Conservation (phyloP, 2,329 filamentous ascomycete genomes). For the Calonectria pseudoreteaudii region DNA sequence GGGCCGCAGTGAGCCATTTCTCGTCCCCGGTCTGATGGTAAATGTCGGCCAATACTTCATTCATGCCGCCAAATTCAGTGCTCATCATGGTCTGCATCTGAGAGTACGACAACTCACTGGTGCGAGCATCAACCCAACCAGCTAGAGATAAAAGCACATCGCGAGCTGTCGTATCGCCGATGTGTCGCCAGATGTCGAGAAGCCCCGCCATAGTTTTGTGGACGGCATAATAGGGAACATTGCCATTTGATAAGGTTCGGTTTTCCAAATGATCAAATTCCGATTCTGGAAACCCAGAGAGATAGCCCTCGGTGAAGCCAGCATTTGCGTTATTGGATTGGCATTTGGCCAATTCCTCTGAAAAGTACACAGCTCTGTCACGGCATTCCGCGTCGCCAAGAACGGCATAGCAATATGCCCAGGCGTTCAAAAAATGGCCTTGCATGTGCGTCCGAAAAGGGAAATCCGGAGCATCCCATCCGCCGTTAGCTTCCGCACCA, state of each 20-base stretch:
- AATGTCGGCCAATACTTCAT: conserved; percentile 61
- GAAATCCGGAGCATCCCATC: conserved; percentile 66
- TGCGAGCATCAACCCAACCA: conserved; percentile 62
- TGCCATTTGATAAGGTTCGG: conserved; percentile 58
- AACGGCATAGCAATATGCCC: conserved; percentile 61
- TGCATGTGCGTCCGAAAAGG: conserved; percentile 65
- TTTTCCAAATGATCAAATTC: conserved; percentile 59
- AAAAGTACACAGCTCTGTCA: conserved; percentile 58
- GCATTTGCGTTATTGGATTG: conserved; percentile 61
- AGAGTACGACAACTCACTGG: conserved; percentile 52
- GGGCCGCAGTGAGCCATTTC: conserved; percentile 59
- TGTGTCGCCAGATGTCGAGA: conserved; percentile 60
- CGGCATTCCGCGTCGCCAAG: conserved; percentile 56
- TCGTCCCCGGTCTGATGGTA: conserved; percentile 59
- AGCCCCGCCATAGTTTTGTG: conserved; percentile 66
- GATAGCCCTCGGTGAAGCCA: conserved; percentile 58
- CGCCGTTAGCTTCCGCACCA: conserved; percentile 58
- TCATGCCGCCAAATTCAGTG: conserved; percentile 67
- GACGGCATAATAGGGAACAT: conserved; percentile 66
- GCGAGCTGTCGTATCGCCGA: conserved; percentile 56
- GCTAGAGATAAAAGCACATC: conserved; percentile 58
- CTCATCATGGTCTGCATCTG: conserved; percentile 62
- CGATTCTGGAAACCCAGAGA: conserved; percentile 64
- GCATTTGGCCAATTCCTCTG: conserved; percentile 61
- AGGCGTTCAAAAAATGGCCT: conserved; percentile 63